Conservation (phyloP, 345 rosid species). For the Lepidium sativum region DNA sequence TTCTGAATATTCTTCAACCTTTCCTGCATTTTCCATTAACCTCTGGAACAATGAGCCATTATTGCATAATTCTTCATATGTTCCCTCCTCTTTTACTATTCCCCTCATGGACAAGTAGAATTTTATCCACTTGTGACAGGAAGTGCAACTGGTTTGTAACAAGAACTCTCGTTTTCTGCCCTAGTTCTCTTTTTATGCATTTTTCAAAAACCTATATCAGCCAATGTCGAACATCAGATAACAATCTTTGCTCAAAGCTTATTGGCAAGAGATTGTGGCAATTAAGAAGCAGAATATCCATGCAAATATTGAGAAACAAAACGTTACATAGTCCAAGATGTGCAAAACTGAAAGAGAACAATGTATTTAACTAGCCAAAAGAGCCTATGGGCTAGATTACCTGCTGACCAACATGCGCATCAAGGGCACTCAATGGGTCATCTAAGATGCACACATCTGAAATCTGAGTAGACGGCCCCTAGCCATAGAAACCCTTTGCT, state of each 20-base stretch:
- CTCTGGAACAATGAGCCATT: conserved; percentile 70
- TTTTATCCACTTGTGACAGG: conserved; percentile 92
- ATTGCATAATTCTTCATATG: conserved; percentile 74
- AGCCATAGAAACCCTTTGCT: conserved; percentile 99
- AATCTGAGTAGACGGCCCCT: conserved; percentile 86
- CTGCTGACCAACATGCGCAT: conserved; percentile 98
- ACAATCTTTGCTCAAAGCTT: not conserved
- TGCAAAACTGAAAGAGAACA: not conserved
- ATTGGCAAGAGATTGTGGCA: not conserved
- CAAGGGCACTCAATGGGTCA: conserved; percentile 98
- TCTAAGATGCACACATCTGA: conserved; percentile 90
- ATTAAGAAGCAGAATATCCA: not conserved
- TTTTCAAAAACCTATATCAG: conserved; percentile 78
- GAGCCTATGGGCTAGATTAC: conserved; percentile 31
- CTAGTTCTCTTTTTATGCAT: conserved; percentile 79
- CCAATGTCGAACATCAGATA: conserved; percentile 9
- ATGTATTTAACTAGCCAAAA: not conserved
- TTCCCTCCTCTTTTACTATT: conserved; percentile 84
- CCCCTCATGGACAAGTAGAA: conserved; percentile 95
- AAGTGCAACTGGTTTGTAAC: conserved; percentile 99
- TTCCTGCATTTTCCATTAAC: conserved; percentile 99
- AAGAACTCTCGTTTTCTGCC: conserved; percentile 84
- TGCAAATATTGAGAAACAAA: not conserved
- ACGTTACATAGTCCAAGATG: not conserved
- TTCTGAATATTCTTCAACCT: conserved; percentile 88